A percentile compares a stretch with the other conserved stretches of the same genome.
These are phyloP conservation scores for Globisporangium nodosum DNA, from an alignment of 352 stramenopile genomes.

Conservation along the genomic window DNA sequence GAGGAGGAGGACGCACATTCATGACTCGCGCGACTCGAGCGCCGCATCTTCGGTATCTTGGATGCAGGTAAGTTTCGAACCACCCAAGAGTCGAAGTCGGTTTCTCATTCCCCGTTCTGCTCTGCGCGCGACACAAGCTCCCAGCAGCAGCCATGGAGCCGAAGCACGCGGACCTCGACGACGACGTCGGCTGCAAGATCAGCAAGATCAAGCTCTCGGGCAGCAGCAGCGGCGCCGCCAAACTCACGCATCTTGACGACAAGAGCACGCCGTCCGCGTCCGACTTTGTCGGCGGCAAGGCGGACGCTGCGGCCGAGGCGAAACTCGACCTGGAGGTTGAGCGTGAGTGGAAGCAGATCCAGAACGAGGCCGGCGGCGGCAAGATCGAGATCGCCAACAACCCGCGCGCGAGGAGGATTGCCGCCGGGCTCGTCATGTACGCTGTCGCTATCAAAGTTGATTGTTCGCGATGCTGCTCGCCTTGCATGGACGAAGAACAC, in stretches of 20 bases:
- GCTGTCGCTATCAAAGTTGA: background rate
- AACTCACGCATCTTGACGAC: slow-evolving; percentile 32
- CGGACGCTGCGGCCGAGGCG: slow-evolving; percentile 46
- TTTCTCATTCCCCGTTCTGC: too few species aligned
- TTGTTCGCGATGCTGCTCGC: background rate
- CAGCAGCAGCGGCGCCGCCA: slow-evolving; percentile 17
- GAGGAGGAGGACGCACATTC: slow-evolving; percentile 1
- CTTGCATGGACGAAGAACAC: background rate
- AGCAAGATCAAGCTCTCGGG: slow-evolving; percentile 53
- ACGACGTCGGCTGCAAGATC: slow-evolving; percentile 62
- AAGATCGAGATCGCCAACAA: slow-evolving; percentile 74
- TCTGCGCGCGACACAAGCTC: background rate
- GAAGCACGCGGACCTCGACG: slow-evolving; percentile 48
- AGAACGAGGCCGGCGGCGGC: slow-evolving; percentile 38
- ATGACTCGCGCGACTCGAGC: background rate
- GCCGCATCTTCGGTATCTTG: slow-evolving; percentile 4
- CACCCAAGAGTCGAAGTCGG: too few species aligned
- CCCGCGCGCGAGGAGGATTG: slow-evolving; percentile 58
- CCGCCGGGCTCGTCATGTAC: slow-evolving; percentile 72
- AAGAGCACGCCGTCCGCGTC: slow-evolving; percentile 41
- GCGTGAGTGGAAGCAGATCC: slow-evolving; percentile 76
- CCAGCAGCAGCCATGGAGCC: slow-evolving; percentile 41
- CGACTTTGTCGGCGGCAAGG: slow-evolving; percentile 17
- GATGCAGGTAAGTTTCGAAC: too few species aligned
- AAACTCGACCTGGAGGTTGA: slow-evolving; percentile 82